Evolutionary conservation across 768 basidiomycete species (phyloP).

Genomic region (Leccinum olivaceopallidum): DNA sequence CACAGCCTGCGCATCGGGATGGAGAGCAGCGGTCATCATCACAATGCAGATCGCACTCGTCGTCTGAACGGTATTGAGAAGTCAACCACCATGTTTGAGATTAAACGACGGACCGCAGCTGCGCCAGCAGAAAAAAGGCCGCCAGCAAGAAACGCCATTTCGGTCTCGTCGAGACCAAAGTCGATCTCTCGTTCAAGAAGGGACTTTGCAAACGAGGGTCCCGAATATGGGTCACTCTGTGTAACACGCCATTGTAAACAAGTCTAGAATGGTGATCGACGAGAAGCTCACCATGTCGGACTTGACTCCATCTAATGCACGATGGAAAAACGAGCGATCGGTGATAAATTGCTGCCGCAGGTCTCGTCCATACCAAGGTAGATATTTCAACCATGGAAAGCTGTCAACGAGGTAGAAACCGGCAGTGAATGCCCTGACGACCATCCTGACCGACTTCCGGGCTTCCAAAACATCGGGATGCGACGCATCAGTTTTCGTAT

Average conservation of each 20-base stretch:
- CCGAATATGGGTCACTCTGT: slow-evolving; percentile 18
- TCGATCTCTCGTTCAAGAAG: slow-evolving; percentile 50
- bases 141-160: slow-evolving; percentile 40
- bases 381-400: slow-evolving; percentile 36
- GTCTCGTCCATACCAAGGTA: slow-evolving; percentile 60
- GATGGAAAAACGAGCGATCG: slow-evolving; percentile 47
- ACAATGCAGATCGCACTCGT: too few relatives aligned
- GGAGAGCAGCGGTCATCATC: too few relatives aligned
- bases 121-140: slow-evolving; percentile 58
- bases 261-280: neutral
- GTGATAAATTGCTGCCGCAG: slow-evolving; percentile 51
- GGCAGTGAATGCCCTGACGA: too few relatives aligned
- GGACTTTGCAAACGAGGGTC: slow-evolving; percentile 52
- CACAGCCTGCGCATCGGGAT: slow-evolving; percentile 3
- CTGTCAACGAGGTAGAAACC: slow-evolving; percentile 36
- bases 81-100: too few relatives aligned
- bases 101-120: slow-evolving; percentile 23
- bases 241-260: neutral
- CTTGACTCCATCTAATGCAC: slow-evolving; percentile 44
- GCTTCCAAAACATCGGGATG: slow-evolving; percentile 21
- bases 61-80: too few relatives aligned
- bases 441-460: slow-evolving; percentile 15
- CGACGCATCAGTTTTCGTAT: slow-evolving; percentile 9
- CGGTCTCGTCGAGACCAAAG: slow-evolving; percentile 45
- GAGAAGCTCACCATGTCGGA: slow-evolving; percentile 37